phyloP scores from a whole-genome alignment of 441 rosid genomes.

The Erodium texanum region DNA sequence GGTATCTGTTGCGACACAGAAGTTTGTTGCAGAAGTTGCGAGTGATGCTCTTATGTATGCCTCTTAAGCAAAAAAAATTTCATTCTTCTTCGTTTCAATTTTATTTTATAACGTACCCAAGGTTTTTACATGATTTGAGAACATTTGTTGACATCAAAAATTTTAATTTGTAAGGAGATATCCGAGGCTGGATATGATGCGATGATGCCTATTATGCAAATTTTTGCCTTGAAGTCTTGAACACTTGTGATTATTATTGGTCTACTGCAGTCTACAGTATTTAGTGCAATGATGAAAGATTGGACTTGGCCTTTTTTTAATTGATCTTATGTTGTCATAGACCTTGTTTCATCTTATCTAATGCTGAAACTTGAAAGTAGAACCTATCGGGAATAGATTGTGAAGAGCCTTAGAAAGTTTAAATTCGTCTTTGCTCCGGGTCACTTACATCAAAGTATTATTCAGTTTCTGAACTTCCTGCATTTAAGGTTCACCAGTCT shows the following conservation, averaged over 20 bases:
- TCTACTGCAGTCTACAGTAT: not conserved
- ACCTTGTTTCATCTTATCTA: not conserved
- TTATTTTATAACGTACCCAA: not conserved
- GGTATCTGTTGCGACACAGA: constrained; percentile 91
- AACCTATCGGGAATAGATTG: not conserved
- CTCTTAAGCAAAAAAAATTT: constrained; percentile 2
- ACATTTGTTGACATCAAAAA: not conserved
- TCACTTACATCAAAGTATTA: not conserved
- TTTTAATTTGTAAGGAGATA: not conserved
- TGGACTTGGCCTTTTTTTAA: not conserved
- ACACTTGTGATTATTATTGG: too few species aligned
- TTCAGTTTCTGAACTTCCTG: not conserved
- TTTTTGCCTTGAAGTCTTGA: too few species aligned
- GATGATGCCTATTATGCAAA: not conserved
- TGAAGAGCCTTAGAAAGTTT: not conserved
- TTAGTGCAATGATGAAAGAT: not conserved
- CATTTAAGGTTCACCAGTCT: not conserved
- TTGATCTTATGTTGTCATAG: too few species aligned
- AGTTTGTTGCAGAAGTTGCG: constrained; percentile 84
- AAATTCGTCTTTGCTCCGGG: not conserved
- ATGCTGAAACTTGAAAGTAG: not conserved
- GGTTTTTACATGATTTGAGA: not conserved
- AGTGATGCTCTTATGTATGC: constrained; percentile 81
- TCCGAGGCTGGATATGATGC: not conserved
- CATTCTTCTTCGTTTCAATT: not conserved